Conservation (phyloP, 2,329 filamentous ascomycete genomes). For the Pseudogymnoascus sp. region DNA sequence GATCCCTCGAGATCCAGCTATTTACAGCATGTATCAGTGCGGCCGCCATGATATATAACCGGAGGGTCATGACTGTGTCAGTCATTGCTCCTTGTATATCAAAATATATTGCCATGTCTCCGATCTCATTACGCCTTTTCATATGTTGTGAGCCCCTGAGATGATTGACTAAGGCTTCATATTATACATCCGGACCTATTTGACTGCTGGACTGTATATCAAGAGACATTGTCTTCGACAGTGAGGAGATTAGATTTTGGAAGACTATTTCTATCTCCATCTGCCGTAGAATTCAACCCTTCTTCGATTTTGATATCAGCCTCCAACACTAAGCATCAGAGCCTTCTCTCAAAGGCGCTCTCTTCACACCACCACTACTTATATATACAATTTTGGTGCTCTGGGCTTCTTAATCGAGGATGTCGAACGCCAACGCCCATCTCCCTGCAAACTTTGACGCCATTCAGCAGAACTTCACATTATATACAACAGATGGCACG, state of each 20-base stretch:
- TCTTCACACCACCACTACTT: not conserved
- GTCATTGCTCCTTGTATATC: not conserved
- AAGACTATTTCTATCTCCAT: conserved; percentile 1
- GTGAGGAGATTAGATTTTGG: not conserved
- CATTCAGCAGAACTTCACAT: not conserved
- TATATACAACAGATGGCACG: not conserved
- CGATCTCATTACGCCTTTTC: not conserved
- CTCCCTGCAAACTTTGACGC: not conserved
- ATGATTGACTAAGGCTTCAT: conserved; percentile 4
- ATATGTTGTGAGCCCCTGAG: not conserved
- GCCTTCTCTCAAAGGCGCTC: not conserved
- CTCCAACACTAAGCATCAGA: not conserved
- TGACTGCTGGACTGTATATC: not conserved
- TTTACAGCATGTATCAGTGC: not conserved
- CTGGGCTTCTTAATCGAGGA: not conserved
- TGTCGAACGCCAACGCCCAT: not conserved
- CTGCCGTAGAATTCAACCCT: not conserved
- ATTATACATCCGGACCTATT: not conserved
- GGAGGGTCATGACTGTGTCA: not conserved
- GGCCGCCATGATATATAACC: not conserved
- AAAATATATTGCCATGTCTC: not conserved
- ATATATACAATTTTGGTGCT: not conserved
- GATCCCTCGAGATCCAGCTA: not conserved
- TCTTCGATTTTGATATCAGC: not conserved
- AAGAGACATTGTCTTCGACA: conserved; percentile 4